A percentile compares a stretch with the other conserved stretches of the same genome.
Evolutionary conservation across 306 rosid species (phyloP).

Genomic region (Cicer judaicum): DNA sequence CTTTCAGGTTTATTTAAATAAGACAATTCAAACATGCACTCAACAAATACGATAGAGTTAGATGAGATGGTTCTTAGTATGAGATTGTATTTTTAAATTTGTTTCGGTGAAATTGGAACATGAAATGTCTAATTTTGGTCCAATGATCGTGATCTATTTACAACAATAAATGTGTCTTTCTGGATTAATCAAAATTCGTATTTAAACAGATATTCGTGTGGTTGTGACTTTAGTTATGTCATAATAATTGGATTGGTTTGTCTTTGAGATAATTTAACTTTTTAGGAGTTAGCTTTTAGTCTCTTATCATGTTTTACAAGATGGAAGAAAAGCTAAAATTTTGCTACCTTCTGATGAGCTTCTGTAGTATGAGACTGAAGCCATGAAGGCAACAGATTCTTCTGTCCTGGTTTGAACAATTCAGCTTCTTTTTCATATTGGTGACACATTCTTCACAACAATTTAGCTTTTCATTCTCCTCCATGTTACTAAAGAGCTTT

Average conservation of each 20-base stretch:
- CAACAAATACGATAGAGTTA: too few relatives aligned
- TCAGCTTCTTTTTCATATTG: constrained; percentile 77
- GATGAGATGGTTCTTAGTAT: too few relatives aligned
- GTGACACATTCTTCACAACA: constrained; percentile 81
- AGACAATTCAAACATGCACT: too few relatives aligned
- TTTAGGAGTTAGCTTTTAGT: constrained; percentile 20
- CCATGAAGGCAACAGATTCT: constrained; percentile 84
- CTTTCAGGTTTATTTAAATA: too few relatives aligned
- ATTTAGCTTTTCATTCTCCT: constrained; percentile 58
- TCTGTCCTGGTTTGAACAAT: constrained; percentile 64
- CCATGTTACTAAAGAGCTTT: constrained; percentile 60
- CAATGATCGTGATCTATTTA: too few relatives aligned
- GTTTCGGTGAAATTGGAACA: too few relatives aligned
- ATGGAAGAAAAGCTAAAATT: background rate
- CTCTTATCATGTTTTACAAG: background rate
- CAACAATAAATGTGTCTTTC: too few relatives aligned
- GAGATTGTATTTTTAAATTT: too few relatives aligned
- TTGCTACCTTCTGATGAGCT: constrained; percentile 68
- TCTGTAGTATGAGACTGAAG: constrained; percentile 74
- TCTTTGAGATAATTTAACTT: background rate
- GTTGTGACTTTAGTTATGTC: too few relatives aligned
- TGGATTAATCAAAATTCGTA: too few relatives aligned
- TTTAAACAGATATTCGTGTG: too few relatives aligned
- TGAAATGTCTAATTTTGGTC: too few relatives aligned
- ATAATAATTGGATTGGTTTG: background rate